These are phyloP conservation scores for Nymphaea colorata DNA, from an alignment of 164 flowering plant genomes.

Conservation along the genomic window DNA sequence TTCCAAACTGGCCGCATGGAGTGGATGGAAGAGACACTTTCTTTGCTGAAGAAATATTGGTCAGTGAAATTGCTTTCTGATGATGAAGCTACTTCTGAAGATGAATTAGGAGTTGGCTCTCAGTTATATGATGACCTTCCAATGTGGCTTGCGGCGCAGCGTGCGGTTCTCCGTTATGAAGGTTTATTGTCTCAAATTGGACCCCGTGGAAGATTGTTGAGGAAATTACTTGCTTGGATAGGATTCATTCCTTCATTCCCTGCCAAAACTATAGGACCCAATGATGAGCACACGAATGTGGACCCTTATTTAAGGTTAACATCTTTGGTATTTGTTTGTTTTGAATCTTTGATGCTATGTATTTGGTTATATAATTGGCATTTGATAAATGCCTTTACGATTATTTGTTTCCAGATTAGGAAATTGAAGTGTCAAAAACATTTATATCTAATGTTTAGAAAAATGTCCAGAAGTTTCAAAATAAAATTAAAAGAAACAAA, in stretches of 20 bases:
- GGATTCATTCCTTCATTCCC: constrained; percentile 55
- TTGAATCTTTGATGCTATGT: background rate
- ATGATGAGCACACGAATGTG: constrained; percentile 19
- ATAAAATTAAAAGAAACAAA: too few relatives aligned
- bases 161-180: constrained; percentile 79
- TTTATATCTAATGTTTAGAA: too few relatives aligned
- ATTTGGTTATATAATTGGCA: too few relatives aligned
- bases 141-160: constrained; percentile 89
- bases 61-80: constrained; percentile 22
- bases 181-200: constrained; percentile 68
- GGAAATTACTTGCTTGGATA: constrained; percentile 56
- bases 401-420: too few relatives aligned
- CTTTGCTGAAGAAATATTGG: constrained; percentile 42
- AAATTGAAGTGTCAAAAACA: too few relatives aligned
- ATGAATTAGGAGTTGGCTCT: constrained; percentile 20
- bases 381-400: too few relatives aligned
- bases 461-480: too few relatives aligned
- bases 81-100: constrained; percentile 21
- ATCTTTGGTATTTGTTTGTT: background rate
- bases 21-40: constrained; percentile 31
- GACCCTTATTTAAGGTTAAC: constrained; percentile 59
- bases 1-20: background rate
- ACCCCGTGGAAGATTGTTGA: constrained; percentile 75
- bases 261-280: constrained; percentile 32
- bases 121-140: constrained; percentile 50